A percentile compares a stretch with the other conserved stretches of the same genome.
These are phyloP conservation scores for Omphalea diandra DNA, from an alignment of 441 rosid species.

Conservation along the genomic window DNA sequence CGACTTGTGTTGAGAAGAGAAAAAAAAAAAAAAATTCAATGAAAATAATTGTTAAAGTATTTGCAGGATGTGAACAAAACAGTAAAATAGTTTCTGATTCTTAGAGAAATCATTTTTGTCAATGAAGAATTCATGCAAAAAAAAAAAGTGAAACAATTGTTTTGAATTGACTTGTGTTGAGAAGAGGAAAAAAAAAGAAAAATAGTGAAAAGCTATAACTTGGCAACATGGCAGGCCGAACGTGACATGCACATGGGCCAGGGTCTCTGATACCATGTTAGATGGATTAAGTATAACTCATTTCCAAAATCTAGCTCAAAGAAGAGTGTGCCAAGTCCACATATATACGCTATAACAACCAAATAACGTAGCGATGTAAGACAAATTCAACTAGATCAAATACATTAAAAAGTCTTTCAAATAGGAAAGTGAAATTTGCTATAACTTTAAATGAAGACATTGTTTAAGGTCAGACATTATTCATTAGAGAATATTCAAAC, in stretches of 20 bases:
- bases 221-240: too few species aligned
- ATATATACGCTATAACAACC: too few species aligned
- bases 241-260: too few species aligned
- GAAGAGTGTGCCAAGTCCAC: too few species aligned
- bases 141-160: not conserved
- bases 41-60: constrained; percentile 33
- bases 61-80: too few species aligned
- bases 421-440: not conserved
- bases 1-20: not conserved
- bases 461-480: not conserved
- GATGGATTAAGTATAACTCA: too few species aligned
- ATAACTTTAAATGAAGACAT: not conserved
- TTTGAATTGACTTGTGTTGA: not conserved
- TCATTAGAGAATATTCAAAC: constrained; percentile 11
- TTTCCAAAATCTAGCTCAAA: too few species aligned
- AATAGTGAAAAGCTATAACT: not conserved
- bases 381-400: too few species aligned
- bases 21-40: constrained; percentile 3
- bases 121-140: constrained; percentile 7
- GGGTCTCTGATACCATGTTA: too few species aligned
- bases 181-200: not conserved
- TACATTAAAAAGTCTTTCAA: not conserved
- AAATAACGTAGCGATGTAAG: too few species aligned
- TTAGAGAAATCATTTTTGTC: not conserved
- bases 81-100: constrained; percentile 8